Evolutionary conservation across 768 basidiomycete genomes (phyloP), one percentile per base, ranked within the genome.

Genomic region (Mycena galopus): DNA sequence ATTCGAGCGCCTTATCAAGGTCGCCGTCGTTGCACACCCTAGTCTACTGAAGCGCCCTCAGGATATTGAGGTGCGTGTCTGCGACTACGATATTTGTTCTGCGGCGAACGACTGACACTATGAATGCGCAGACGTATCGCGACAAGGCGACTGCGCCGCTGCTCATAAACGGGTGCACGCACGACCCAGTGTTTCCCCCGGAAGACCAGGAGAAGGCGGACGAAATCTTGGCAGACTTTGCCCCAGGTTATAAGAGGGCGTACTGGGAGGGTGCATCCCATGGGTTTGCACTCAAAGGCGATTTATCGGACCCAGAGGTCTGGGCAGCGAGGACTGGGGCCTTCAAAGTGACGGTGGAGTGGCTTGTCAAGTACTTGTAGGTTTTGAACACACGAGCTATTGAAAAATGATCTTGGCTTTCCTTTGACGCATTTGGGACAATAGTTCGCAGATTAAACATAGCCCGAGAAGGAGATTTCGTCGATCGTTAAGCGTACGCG

Each of bases 241-340:
- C 50, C 23, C 50, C 50, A 12, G 50, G 50, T 9, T 32, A 51
- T 16, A 23, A 57, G 23, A n/a, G 53, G 25, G 32, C 23, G 65
- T 47, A 57, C 32, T 58, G 30, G 32, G 57, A 58, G 21, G 57
- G 57, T 21, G 30, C 32, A 9, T 21, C 57, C 21, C 57, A 58
- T 23, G 57, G 57, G 32, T 58, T 58, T 30, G 57, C 57, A 21
- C 21, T 58, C 6, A 58, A 58, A 33, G 57, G 57, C 32, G 57
- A 58, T 58, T 58, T 58, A 27, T 58, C 57, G 30, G 57, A 58
- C 17, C 57, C 57, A 12, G 29, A 33, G 21, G 32, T 58, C 19
- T 33, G n/a, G 57, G 32, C 17, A 21, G 57, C 57, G 2, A 35
- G n/a, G 57, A 30, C 10, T 8, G 57, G 57, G 17, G 57, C 57